Evolutionary conservation across 1,284 basidiomycete genomes (phyloP).

Genomic region (Chiua sp.): DNA sequence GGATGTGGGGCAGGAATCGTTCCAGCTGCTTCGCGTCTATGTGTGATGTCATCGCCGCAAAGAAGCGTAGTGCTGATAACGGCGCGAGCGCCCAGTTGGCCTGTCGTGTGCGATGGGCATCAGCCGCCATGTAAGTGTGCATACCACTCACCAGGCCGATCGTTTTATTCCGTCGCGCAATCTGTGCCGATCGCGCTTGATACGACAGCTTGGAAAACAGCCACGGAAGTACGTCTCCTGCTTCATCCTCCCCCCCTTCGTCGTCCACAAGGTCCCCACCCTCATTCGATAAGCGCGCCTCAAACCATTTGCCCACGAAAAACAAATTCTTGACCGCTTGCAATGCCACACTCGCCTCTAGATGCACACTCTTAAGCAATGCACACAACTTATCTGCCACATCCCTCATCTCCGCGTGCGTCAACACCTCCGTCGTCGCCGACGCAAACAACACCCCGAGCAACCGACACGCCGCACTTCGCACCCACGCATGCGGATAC

Average conservation of each 20-base stretch:
- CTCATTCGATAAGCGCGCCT: conserved; percentile 21
- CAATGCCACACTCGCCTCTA: conserved; percentile 80
- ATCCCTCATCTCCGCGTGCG: conserved; percentile 63
- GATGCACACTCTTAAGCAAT: conserved; percentile 82
- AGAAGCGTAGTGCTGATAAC: conserved; percentile 87
- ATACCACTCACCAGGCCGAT: conserved; percentile 48
- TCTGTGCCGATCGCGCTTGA: conserved; percentile 79
- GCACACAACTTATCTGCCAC: conserved; percentile 79
- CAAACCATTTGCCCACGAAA: conserved; percentile 88
- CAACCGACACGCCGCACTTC: conserved; percentile 80
- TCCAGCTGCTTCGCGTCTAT: conserved; percentile 66
- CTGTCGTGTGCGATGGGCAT: conserved; percentile 30
- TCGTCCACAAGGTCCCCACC: conserved; percentile 22
- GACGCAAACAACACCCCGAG: conserved; percentile 75
- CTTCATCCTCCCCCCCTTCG: conserved; percentile 13
- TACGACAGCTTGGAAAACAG: conserved; percentile 94
- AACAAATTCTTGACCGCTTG: conserved; percentile 96
- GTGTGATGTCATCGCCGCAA: conserved; percentile 86
- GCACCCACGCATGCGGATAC: conserved; percentile 96
- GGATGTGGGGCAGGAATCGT: conserved; percentile 81
- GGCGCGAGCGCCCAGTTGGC: conserved; percentile 83
- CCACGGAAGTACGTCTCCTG: conserved; percentile 59
- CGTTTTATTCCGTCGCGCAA: conserved; percentile 63
- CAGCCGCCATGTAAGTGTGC: background rate
- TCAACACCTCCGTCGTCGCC: conserved; percentile 46